Percentiles rank a stretch among this genome's conserved stretches.
These are phyloP conservation scores for Mariannaea sp. DNA, from an alignment of 2,329 filamentous ascomycete genomes.

Conservation along the genomic window DNA sequence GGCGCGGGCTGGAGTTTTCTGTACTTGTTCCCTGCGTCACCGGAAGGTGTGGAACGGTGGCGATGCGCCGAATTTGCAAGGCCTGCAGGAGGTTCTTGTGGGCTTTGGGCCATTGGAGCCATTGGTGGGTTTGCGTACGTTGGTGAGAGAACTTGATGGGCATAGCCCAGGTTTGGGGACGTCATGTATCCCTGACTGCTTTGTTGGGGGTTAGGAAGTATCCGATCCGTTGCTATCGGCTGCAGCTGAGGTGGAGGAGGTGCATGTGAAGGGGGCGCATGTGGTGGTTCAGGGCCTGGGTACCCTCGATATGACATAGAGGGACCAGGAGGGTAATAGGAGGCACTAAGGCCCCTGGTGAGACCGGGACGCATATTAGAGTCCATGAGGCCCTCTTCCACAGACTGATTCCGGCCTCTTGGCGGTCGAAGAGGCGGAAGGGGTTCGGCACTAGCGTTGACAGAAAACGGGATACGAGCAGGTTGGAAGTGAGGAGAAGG, in stretches of 20 bases:
- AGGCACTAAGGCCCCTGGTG: conserved; percentile 29
- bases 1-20: conserved; percentile 64
- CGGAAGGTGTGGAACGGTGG: conserved; percentile 46
- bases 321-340: conserved; percentile 42
- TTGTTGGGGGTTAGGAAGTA: conserved; percentile 44
- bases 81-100: conserved; percentile 43
- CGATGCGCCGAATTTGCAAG: conserved; percentile 40
- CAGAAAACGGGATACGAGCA: conserved; percentile 44
- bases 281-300: conserved; percentile 37
- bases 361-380: conserved; percentile 39
- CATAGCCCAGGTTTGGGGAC: conserved; percentile 42
- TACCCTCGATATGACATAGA: conserved; percentile 42
- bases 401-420: conserved; percentile 42
- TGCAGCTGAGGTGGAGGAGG: conserved; percentile 34
- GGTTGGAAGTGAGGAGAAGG: conserved; percentile 36
- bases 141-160: conserved; percentile 43
- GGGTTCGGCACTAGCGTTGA: conserved; percentile 43
- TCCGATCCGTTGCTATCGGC: conserved; percentile 40
- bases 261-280: conserved; percentile 38
- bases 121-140: conserved; percentile 44
- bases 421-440: conserved; percentile 48
- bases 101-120: conserved; percentile 42
- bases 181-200: conserved; percentile 41
- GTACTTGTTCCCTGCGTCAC: conserved; percentile 52
- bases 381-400: conserved; percentile 44